phyloP scores from a whole-genome alignment of 495 filamentous ascomycete species.

The Hypoxylon fragiforme region DNA sequence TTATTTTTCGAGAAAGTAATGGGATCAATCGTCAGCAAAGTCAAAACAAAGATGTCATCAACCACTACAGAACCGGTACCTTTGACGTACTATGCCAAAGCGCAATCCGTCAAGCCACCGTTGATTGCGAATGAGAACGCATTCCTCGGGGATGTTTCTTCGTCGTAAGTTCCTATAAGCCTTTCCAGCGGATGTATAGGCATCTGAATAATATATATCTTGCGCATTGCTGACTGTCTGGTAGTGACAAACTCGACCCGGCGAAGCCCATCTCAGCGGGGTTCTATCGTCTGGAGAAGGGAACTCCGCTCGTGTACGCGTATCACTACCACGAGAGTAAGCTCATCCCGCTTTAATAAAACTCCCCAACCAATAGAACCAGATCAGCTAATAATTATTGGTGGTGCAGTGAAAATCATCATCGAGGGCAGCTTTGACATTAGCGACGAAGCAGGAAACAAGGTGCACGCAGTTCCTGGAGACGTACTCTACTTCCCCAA shows the following conservation, averaged over 20 bases:
- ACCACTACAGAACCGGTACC: conserved; percentile 27
- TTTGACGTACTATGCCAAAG: conserved; percentile 60
- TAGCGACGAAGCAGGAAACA: conserved; percentile 66
- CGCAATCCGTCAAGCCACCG: conserved; percentile 68
- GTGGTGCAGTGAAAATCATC: conserved; percentile 62
- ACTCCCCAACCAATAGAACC: not conserved
- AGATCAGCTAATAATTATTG: not conserved
- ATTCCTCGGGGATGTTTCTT: conserved; percentile 67
- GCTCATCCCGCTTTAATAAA: conserved; percentile 32
- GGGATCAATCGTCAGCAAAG: conserved; percentile 45
- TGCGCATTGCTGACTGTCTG: conserved; percentile 7
- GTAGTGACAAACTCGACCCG: conserved; percentile 59
- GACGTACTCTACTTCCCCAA: conserved; percentile 80
- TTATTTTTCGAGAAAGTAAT: conserved; percentile 34
- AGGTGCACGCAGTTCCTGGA: conserved; percentile 66
- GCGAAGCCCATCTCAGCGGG: conserved; percentile 68
- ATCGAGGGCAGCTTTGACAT: conserved; percentile 78
- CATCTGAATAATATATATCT: not conserved
- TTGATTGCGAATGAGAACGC: conserved; percentile 77
- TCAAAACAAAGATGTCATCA: conserved; percentile 28
- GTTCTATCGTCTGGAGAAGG: conserved; percentile 75
- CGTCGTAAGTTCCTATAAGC: conserved; percentile 48
- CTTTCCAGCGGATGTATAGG: not conserved
- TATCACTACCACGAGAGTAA: conserved; percentile 74
- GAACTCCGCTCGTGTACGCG: conserved; percentile 71